Evolutionary conservation across 1,139 yeast species (phyloP).

Genomic region (Lodderomyces beijingensis): DNA sequence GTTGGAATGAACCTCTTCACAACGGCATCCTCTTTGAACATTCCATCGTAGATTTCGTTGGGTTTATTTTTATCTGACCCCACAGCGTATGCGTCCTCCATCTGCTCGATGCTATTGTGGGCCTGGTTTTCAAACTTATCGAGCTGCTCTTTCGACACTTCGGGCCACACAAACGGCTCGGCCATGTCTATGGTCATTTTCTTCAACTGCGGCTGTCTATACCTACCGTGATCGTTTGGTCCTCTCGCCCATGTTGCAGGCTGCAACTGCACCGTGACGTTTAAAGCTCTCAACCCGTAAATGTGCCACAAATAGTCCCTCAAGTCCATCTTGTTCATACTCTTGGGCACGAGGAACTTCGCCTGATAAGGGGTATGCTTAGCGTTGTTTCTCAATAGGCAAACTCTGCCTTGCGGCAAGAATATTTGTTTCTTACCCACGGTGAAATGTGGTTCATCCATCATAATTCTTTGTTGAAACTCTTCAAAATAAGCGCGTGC

Average conservation of each 20-base stretch:
- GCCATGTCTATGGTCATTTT: conserved; percentile 94
- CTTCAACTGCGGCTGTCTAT: conserved; percentile 77
- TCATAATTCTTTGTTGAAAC: conserved; percentile 54
- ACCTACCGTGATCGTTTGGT: conserved; percentile 61
- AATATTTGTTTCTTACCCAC: conserved; percentile 70
- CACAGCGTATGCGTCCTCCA: conserved; percentile 12
- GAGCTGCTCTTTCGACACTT: conserved; percentile 36
- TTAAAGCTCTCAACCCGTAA: conserved; percentile 83
- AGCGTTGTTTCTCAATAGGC: conserved; percentile 82
- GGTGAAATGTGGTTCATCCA: conserved; percentile 72
- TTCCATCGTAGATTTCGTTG: conserved; percentile 70
- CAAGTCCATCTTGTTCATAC: conserved; percentile 85
- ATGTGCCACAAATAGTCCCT: conserved; percentile 87
- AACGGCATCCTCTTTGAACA: conserved; percentile 64
- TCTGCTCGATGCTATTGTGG: conserved; percentile 22
- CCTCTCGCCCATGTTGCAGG: conserved; percentile 68
- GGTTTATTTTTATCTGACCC: conserved; percentile 75
- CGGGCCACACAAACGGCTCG: conserved; percentile 94
- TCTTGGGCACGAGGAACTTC: conserved; percentile 85
- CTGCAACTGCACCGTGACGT: conserved; percentile 78
- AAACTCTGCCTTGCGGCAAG: conserved; percentile 80
- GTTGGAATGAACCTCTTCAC: conserved; percentile 71
- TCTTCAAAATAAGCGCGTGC: conserved; percentile 37
- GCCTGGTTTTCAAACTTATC: conserved; percentile 20
- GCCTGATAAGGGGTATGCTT: conserved; percentile 96